Percentiles rank a stretch among this genome's conserved stretches.
Evolutionary conservation across 2,329 filamentous ascomycete species (phyloP).

Genomic region (Gaeumannomyces sp.): DNA sequence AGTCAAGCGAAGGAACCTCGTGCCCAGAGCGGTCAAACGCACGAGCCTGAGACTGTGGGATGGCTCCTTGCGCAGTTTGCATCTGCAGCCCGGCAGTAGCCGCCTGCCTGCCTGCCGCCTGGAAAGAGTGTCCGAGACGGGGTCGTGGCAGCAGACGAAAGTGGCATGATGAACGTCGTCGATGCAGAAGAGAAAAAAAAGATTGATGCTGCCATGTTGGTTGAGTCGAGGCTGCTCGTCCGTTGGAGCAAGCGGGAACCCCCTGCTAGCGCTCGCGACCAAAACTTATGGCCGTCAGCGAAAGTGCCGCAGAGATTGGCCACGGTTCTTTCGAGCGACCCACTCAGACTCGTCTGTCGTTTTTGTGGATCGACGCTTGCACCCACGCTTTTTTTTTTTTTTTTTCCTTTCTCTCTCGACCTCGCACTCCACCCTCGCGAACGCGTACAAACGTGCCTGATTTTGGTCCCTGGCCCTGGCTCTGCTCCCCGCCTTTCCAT

Average conservation of each 20-base stretch:
- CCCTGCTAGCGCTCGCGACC: background rate
- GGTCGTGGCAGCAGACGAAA: background rate
- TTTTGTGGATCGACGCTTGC: background rate
- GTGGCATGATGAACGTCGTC: background rate
- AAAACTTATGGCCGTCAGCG: background rate
- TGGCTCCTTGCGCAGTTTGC: background rate
- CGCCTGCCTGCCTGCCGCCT: background rate
- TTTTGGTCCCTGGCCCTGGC: background rate
- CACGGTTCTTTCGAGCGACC: background rate
- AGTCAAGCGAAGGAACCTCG: background rate
- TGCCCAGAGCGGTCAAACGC: background rate
- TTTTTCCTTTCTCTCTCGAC: background rate
- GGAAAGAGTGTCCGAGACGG: background rate
- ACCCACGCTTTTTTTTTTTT: background rate
- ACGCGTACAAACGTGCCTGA: background rate
- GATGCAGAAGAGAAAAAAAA: background rate
- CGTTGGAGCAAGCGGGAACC: background rate
- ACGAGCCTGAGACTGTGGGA: background rate
- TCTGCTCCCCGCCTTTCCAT: conserved; percentile 4
- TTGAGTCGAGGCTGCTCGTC: background rate
- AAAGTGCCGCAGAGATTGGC: background rate
- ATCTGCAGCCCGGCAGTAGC: background rate
- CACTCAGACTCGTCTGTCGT: no score
- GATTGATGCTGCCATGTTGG: background rate
- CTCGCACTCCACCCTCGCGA: background rate